A percentile compares a stretch with the other conserved stretches of the same genome.
These are phyloP conservation scores for Sporothrix mexicana DNA, from an alignment of 2,329 filamentous ascomycete genomes.

Conservation along the genomic window DNA sequence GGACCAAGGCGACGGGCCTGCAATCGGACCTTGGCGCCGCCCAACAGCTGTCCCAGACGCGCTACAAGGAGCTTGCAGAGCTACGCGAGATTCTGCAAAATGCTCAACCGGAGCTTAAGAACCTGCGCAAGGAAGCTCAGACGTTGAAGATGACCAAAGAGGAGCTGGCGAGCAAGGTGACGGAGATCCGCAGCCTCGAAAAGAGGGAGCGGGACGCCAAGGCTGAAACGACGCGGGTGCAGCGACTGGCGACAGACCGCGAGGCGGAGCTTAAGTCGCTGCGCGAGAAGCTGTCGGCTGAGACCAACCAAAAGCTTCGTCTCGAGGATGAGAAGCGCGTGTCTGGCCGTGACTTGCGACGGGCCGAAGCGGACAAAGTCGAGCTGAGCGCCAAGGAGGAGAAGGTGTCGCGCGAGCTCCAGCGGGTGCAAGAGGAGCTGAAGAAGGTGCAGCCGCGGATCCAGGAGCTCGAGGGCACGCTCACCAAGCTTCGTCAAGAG, in stretches of 20 bases:
- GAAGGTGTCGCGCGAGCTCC: constrained; percentile 71
- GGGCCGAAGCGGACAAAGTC: constrained; percentile 77
- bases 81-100: constrained; percentile 81
- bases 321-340: constrained; percentile 80
- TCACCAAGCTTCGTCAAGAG: constrained; percentile 71
- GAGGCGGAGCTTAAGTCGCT: constrained; percentile 78
- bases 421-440: constrained; percentile 74
- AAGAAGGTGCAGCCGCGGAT: constrained; percentile 66
- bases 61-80: constrained; percentile 87
- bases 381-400: constrained; percentile 77
- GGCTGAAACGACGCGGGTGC: constrained; percentile 72
- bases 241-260: constrained; percentile 72
- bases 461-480: constrained; percentile 74
- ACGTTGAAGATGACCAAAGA: constrained; percentile 76
- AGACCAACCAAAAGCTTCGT: constrained; percentile 71
- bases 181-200: constrained; percentile 77
- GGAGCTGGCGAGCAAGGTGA: constrained; percentile 65
- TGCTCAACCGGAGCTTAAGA: constrained; percentile 83
- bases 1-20: constrained; percentile 69
- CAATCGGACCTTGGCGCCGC: constrained; percentile 86
- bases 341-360: constrained; percentile 76
- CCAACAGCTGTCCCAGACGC: constrained; percentile 81
- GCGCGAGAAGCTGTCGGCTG: constrained; percentile 77
- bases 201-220: constrained; percentile 81
- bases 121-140: constrained; percentile 75